These are phyloP conservation scores for Dispira simplex DNA, from an alignment of 192 early-diverging fungal species.

Conservation along the genomic window DNA sequence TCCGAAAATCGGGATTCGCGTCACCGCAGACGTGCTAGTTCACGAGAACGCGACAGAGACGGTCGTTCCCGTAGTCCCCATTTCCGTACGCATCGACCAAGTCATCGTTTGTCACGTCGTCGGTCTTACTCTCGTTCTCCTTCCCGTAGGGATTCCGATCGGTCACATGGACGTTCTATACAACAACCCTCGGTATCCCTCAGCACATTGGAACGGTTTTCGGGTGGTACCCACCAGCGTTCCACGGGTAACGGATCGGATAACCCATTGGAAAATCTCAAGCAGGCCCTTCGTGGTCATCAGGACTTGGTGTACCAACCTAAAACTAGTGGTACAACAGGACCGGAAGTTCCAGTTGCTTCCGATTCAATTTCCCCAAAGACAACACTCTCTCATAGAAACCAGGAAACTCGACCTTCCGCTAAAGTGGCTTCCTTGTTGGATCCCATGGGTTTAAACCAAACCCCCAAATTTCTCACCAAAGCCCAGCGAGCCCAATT, in stretches of 20 bases:
- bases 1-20: too few species aligned
- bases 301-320: background rate
- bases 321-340: background rate
- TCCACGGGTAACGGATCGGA: background rate
- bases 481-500: conserved; percentile 81
- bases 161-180: background rate
- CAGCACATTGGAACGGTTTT: background rate
- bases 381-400: background rate
- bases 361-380: background rate
- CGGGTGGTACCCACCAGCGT: background rate
- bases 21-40: too few species aligned
- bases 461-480: conserved; percentile 57
- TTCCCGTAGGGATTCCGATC: background rate
- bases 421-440: background rate
- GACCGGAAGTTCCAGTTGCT: background rate
- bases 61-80: too few species aligned
- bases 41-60: too few species aligned
- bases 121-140: background rate
- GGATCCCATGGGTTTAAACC: background rate
- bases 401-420: background rate
- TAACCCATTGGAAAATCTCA: conserved; percentile 7
- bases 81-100: too few species aligned
- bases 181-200: background rate
- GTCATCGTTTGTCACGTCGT: background rate
- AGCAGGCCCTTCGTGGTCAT: background rate